Evolutionary conservation across 176 grass and related monocot genomes (phyloP).

Genomic region (Hordeum vulgare): DNA sequence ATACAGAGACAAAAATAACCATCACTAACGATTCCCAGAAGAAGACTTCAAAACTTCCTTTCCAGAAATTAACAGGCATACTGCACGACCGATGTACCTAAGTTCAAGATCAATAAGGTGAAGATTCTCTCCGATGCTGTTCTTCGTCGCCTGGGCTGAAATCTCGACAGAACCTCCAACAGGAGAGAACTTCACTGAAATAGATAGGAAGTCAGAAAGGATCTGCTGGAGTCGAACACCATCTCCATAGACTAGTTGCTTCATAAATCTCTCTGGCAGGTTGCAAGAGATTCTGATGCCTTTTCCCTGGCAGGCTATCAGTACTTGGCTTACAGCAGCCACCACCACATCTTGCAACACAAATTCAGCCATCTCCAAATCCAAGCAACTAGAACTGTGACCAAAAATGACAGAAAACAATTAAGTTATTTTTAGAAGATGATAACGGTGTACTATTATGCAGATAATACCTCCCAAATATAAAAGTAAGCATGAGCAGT

Average conservation of each 20-base stretch:
- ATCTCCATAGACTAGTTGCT: slow-evolving; percentile 66
- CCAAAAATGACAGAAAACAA: not conserved
- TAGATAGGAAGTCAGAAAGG: slow-evolving; percentile 62
- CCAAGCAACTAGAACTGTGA: slow-evolving; percentile 59
- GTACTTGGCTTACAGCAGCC: slow-evolving; percentile 79
- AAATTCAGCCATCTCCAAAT: slow-evolving; percentile 95
- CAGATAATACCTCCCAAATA: not conserved
- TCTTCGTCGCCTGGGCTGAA: slow-evolving; percentile 46
- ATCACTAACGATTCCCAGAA: not conserved
- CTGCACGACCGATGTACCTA: slow-evolving; percentile 34
- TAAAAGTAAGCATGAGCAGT: slow-evolving; percentile 6
- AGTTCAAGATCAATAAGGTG: slow-evolving; percentile 73
- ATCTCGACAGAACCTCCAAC: slow-evolving; percentile 69
- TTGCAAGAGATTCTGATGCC: slow-evolving; percentile 68
- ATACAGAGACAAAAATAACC: not conserved
- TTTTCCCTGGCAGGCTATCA: slow-evolving; percentile 67
- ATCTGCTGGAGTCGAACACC: slow-evolving; percentile 83
- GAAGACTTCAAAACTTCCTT: not conserved
- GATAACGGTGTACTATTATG: not conserved
- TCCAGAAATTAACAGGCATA: not conserved
- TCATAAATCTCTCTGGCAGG: slow-evolving; percentile 54
- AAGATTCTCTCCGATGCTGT: slow-evolving; percentile 65
- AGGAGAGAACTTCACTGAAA: slow-evolving; percentile 84
- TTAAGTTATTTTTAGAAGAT: not conserved
- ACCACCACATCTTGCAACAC: slow-evolving; percentile 57